These are phyloP conservation scores for Physaria fendleri DNA, from an alignment of 345 rosid species.

Conservation along the genomic window DNA sequence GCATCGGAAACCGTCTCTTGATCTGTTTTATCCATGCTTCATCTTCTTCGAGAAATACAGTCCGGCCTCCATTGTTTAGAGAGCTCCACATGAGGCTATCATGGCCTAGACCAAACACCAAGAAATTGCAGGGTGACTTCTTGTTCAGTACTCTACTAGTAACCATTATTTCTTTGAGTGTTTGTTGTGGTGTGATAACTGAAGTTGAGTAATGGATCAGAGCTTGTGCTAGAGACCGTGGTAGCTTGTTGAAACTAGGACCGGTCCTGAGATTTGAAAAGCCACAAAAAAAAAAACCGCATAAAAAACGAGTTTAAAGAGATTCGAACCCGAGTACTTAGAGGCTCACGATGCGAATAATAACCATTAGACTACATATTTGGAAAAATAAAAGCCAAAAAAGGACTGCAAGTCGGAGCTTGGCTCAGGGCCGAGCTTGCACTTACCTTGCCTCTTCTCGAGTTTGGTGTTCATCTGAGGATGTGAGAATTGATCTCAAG, in stretches of 20 bases:
- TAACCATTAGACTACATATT: too few relatives aligned
- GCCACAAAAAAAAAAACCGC: too few relatives aligned
- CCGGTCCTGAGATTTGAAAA: too few relatives aligned
- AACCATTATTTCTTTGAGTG: conserved; percentile 60
- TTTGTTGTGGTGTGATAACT: conserved; percentile 81
- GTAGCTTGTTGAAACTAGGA: conserved; percentile 57
- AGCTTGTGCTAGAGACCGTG: conserved; percentile 54
- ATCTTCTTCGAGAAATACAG: conserved; percentile 85
- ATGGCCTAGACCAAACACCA: conserved; percentile 86
- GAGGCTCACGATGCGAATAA: too few relatives aligned
- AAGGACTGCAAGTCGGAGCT: too few relatives aligned
- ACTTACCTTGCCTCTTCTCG: too few relatives aligned
- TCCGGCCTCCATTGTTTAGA: conserved; percentile 81
- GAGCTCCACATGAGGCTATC: conserved; percentile 93
- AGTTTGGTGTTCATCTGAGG: too few relatives aligned
- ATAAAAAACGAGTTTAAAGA: too few relatives aligned
- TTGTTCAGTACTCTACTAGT: conserved; percentile 46
- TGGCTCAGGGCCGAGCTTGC: too few relatives aligned
- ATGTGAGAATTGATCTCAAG: too few relatives aligned
- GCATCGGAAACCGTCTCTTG: conserved; percentile 49
- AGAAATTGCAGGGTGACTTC: conserved; percentile 85
- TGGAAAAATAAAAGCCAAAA: too few relatives aligned
- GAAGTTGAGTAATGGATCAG: conserved; percentile 79
- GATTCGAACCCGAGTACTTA: too few relatives aligned
- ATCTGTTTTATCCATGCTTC: conserved; percentile 79